Percentiles rank a stretch among this genome's conserved stretches.
Conservation (phyloP, 176 grass and related monocot genomes). For the Triticum timopheevii region DNA sequence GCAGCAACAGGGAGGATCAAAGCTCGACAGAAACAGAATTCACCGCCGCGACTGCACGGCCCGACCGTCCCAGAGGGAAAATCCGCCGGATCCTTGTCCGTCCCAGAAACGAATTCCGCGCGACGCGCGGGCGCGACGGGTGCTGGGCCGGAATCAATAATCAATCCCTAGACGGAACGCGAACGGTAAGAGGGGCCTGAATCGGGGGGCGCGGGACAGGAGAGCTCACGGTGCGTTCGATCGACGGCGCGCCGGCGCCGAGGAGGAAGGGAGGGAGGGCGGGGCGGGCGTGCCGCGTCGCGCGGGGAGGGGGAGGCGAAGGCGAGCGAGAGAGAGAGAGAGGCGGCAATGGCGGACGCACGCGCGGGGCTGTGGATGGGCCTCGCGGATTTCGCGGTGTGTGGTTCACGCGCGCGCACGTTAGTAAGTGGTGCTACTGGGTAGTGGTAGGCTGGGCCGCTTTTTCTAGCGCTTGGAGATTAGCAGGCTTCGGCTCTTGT, state of each 20-base stretch:
- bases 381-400: neutral
- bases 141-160: neutral
- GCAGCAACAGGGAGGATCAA: neutral
- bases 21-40: neutral
- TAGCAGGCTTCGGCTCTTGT: neutral
- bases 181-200: no score
- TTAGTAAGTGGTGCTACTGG: no score
- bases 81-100: neutral
- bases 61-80: neutral
- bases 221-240: slow-evolving; percentile 18
- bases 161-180: neutral
- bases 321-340: neutral
- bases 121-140: neutral
- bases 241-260: slow-evolving; percentile 4
- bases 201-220: neutral
- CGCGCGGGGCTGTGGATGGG: neutral
- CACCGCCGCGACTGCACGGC: neutral
- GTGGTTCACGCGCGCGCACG: neutral
- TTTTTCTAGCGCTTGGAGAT: neutral
- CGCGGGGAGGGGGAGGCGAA: neutral
- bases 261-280: no score
- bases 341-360: neutral
- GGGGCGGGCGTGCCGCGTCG: neutral
- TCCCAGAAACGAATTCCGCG: neutral
- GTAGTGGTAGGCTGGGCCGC: neutral